phyloP scores from a whole-genome alignment of 768 basidiomycete species.

The Kwoniella dendrophila region DNA sequence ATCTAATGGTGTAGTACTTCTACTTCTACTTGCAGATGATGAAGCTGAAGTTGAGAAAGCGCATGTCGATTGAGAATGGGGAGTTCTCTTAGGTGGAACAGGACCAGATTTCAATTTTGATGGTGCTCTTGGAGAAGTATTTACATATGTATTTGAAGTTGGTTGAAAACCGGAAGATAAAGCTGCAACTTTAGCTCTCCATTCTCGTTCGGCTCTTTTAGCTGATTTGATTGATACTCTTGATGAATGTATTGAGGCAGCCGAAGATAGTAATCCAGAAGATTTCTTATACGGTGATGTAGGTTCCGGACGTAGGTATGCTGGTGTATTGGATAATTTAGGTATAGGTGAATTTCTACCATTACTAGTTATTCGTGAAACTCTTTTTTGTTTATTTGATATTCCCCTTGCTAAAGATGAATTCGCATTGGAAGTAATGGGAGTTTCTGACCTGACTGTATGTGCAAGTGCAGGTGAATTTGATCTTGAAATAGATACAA shows the following conservation, averaged over 20 bases:
- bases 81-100: conserved; percentile 29
- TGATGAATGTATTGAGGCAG: conserved; percentile 12
- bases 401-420: neutral
- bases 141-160: neutral
- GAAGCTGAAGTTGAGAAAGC: neutral
- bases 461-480: neutral
- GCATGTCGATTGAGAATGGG: neutral
- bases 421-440: conserved; percentile 1
- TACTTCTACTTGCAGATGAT: conserved; percentile 1
- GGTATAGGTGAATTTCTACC: conserved; percentile 5
- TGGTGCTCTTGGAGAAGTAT: neutral
- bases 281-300: neutral
- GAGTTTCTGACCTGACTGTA: neutral
- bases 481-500: neutral
- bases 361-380: neutral
- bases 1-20: conserved; percentile 11
- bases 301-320: conserved; percentile 11
- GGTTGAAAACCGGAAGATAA: conserved; percentile 16
- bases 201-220: conserved; percentile 37
- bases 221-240: conserved; percentile 29
- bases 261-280: no score
- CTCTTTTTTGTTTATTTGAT: neutral
- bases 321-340: conserved; percentile 5
- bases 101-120: conserved; percentile 19
- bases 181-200: conserved; percentile 41